Base-by-base conservation (phyloP, 1,139 yeast species). In the Zygotorulaspora mrakii region DNA sequence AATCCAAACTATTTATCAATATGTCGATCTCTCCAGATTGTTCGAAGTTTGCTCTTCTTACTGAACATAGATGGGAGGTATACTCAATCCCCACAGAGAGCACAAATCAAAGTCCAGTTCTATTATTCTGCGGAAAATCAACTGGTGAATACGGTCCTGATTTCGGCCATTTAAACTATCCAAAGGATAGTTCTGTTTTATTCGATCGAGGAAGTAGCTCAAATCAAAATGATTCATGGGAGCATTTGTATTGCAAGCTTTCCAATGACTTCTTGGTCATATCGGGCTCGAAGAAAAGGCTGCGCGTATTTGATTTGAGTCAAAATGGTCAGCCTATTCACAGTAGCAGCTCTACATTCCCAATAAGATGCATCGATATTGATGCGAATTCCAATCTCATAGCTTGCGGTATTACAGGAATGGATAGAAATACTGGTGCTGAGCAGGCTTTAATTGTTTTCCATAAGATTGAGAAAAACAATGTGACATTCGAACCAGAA, bases 401-500 rank as follows among this genome's bases (percentile, higher is more conserved):
- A 8, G 94, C 94, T 1, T 77, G 88, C 52, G 94, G 95, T 0
- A 80, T 88, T 18, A 82, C 89, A 0, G 91, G 95, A 0, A 74
- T 79, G 46, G 94, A 85, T 53, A 70, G 84, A 46, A 65, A 75
- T 14, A 74, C 82, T 1, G 81, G 81, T 6, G 73, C 78, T 29
- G 94, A 83, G 52, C 95, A 85, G 54, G 94, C 95, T 3, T 75
- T 88, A 56, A 75, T 88, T 14, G 77, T 82, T 6, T 64, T 88
- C 38, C 86, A 86, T 50, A 70, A 64, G 57, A 17, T 61, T 60
- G 43, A 42, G 40, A 33, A 53, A 37, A 39, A 47, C 42, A 47
- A 50, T 33, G 45, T 47, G 25, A 51, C 52, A 7, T 37, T 41
- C 11, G 49, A 46, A 33, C 48, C 49, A 5, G 49, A 49, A 13